phyloP scores from a whole-genome alignment of 1,139 yeast genomes.

The Saccharomyces pastorianus region DNA sequence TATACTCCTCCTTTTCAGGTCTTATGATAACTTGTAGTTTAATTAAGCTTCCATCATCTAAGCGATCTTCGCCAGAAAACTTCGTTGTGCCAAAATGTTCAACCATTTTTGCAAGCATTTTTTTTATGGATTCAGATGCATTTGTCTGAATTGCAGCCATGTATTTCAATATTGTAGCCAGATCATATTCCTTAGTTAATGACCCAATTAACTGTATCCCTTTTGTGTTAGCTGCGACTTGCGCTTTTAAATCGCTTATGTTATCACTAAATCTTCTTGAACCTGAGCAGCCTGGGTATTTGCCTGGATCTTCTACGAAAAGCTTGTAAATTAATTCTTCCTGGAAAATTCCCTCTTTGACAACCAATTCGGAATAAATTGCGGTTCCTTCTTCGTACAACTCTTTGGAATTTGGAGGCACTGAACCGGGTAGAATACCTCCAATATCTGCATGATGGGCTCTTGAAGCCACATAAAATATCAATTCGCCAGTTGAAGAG shows the following conservation, averaged over 20 bases:
- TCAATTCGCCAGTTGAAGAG: constrained; percentile 31
- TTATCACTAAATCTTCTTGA: constrained; percentile 42
- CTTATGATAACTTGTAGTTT: constrained; percentile 36
- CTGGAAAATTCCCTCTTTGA: constrained; percentile 37
- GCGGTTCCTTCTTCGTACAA: constrained; percentile 44
- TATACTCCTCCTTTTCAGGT: constrained; percentile 33
- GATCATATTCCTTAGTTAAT: constrained; percentile 35
- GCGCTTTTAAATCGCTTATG: constrained; percentile 43
- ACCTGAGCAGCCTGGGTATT: constrained; percentile 41
- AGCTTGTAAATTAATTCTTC: constrained; percentile 34
- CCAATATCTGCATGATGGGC: constrained; percentile 51
- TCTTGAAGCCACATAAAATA: constrained; percentile 42
- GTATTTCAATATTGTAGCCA: constrained; percentile 34
- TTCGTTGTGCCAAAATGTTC: constrained; percentile 20
- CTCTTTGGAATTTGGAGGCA: constrained; percentile 42
- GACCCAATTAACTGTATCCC: constrained; percentile 38
- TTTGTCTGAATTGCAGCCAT: constrained; percentile 42
- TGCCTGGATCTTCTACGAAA: constrained; percentile 37
- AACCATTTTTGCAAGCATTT: constrained; percentile 30
- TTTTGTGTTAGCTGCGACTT: constrained; percentile 41
- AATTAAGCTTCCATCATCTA: constrained; percentile 44
- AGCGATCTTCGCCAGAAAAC: constrained; percentile 35
- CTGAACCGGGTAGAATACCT: constrained; percentile 41
- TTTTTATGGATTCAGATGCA: constrained; percentile 37
- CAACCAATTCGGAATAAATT: constrained; percentile 38